Base-by-base conservation (phyloP, 2,329 filamentous ascomycete genomes). In the Monilinia aucupariae region DNA sequence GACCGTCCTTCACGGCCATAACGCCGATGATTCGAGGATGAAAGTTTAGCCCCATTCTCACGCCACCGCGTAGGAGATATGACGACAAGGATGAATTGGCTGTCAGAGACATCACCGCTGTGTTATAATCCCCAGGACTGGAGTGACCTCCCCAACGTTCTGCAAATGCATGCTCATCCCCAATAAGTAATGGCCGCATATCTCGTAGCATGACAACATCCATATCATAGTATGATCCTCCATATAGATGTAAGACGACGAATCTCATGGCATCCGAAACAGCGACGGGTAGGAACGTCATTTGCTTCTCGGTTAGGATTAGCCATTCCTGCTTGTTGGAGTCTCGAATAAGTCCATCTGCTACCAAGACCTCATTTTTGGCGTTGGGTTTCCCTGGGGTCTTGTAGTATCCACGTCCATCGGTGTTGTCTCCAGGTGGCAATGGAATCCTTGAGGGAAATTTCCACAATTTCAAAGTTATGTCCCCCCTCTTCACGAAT, bases 11-110 rank as follows among this genome's bases (percentile, higher is more conserved):
- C 74, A 81, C 82, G 3, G 81, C 79, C 79, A 84, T 82, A 53
- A 81, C 78, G 3, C 81, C 81, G 30, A 84, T 76, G 6, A 83
- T 78, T 22, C 80, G 76, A 1, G 81, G 81, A 63, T 84, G 81
- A 70, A 83, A 84, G 65, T 83, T 83, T 64, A 83, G 75, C 3
- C 81, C 81, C 81, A 84, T 84, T 55, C 81, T 75, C 12, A 83
- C 80, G 39, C 81, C 81, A 41, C 81, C 81, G 48, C 80, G 79
- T 25, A 84, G 74, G 2, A 84, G 75, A 65, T 84, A 83, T 0
- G 80, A 81, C 0, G 80, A 82, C 1, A 83, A 74, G 2, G 79
- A 81, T 0, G 79, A 81, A 67, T 83, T 83, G n/a, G 81, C 80
- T 1, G 79, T 78, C 30, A 83, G 74, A 2, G 80, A 81, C 77